phyloP scores from a whole-genome alignment of 2,329 filamentous ascomycete species.

The Penicillium aurantiogriseum region DNA sequence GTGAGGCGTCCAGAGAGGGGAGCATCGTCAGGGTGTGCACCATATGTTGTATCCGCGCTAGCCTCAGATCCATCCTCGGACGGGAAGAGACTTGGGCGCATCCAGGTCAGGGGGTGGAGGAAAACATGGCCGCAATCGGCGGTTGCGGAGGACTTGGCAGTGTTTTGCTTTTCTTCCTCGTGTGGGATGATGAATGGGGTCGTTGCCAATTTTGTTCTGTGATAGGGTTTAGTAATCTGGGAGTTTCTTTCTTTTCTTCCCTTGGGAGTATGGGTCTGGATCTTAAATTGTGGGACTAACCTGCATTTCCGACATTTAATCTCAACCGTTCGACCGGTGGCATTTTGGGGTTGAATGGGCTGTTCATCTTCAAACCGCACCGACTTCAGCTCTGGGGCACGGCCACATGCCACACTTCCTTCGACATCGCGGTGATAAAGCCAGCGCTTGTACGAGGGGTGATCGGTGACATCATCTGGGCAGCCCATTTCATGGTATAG shows the following conservation, averaged over 20 bases:
- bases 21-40: constrained; percentile 59
- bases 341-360: constrained; percentile 21
- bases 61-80: constrained; percentile 12
- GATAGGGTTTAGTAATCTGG: constrained; percentile 6
- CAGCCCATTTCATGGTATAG: constrained; percentile 87
- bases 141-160: constrained; percentile 25
- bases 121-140: constrained; percentile 78
- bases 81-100: constrained; percentile 71
- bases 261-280: background rate
- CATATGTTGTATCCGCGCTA: constrained; percentile 16
- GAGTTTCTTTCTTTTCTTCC: background rate
- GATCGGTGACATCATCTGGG: constrained; percentile 64
- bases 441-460: constrained; percentile 80
- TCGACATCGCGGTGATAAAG: constrained; percentile 65
- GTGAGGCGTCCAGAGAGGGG: constrained; percentile 78
- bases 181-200: constrained; percentile 69
- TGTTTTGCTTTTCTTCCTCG: constrained; percentile 33
- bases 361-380: constrained; percentile 70
- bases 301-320: constrained; percentile 91
- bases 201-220: constrained; percentile 60
- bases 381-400: constrained; percentile 71
- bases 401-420: constrained; percentile 67
- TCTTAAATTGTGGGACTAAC: constrained; percentile 39
- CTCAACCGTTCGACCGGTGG: constrained; percentile 47
- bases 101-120: constrained; percentile 90